phyloP scores from a whole-genome alignment of 78 protist species.

The Anaeramoeba ignava region DNA sequence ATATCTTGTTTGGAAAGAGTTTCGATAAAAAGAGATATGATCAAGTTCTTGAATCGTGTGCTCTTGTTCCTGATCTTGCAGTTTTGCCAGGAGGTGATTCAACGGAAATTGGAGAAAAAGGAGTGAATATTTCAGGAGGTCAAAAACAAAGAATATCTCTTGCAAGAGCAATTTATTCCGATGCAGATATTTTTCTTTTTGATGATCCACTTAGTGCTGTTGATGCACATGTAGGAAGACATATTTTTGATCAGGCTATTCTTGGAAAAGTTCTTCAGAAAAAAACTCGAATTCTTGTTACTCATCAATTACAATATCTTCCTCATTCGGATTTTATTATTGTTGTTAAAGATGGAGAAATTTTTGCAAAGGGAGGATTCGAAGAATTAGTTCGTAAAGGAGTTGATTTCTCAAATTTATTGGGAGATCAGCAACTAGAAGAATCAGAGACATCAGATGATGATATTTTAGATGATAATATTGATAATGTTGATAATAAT shows the following conservation, averaged over 20 bases:
- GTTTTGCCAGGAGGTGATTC: conserved; percentile 30
- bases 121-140: conserved; percentile 55
- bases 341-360: conserved; percentile 11
- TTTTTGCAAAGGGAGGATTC: conserved; percentile 9
- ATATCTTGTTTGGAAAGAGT: conserved; percentile 15
- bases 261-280: conserved; percentile 7
- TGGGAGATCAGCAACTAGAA: neutral
- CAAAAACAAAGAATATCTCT: conserved; percentile 40
- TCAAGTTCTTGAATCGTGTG: conserved; percentile 16
- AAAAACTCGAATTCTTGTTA: conserved; percentile 41
- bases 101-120: conserved; percentile 56
- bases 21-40: conserved; percentile 26
- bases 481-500: neutral
- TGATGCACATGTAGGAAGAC: conserved; percentile 14
- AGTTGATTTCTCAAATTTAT: neutral
- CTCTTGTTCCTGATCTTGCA: conserved; percentile 42
- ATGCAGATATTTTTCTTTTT: conserved; percentile 31
- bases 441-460: neutral
- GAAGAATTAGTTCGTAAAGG: neutral
- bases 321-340: conserved; percentile 3
- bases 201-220: conserved; percentile 22
- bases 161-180: conserved; percentile 55
- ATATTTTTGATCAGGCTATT: neutral
- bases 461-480: neutral
- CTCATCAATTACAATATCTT: conserved; percentile 35